Evolutionary conservation across 768 basidiomycete species (phyloP).

Genomic region (Lactarius quietus): DNA sequence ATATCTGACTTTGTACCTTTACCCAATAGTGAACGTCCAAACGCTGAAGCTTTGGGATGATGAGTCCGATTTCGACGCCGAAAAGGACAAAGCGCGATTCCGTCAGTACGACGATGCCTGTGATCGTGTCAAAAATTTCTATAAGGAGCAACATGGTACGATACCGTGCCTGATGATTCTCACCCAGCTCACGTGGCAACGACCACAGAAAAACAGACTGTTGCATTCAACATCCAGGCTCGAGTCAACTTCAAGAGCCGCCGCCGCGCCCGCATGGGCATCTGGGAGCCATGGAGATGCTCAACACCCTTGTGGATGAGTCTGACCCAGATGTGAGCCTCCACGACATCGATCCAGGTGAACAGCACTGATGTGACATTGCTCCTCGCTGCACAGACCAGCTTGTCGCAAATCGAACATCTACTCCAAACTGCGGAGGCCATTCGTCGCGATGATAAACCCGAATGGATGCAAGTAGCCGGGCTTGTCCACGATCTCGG

Average conservation of each 20-base stretch:
- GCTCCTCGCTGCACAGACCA: slow-evolving; percentile 45
- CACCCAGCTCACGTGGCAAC: slow-evolving; percentile 2
- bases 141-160: slow-evolving; percentile 74
- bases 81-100: slow-evolving; percentile 65
- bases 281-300: slow-evolving; percentile 88
- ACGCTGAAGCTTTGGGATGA: slow-evolving; percentile 58
- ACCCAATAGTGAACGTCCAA: slow-evolving; percentile 57
- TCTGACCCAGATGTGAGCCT: slow-evolving; percentile 78
- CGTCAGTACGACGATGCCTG: slow-evolving; percentile 73
- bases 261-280: slow-evolving; percentile 65
- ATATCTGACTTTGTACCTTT: slow-evolving; percentile 1
- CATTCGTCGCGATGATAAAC: slow-evolving; percentile 79
- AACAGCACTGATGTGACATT: slow-evolving; percentile 5
- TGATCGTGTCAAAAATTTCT: slow-evolving; percentile 73
- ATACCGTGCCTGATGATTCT: slow-evolving; percentile 16
- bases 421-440: slow-evolving; percentile 90
- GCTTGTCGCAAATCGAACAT: slow-evolving; percentile 84
- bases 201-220: slow-evolving; percentile 74
- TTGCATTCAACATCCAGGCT: slow-evolving; percentile 76
- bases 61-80: slow-evolving; percentile 52
- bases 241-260: slow-evolving; percentile 70
- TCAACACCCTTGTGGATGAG: slow-evolving; percentile 85
- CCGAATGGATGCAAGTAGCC: slow-evolving; percentile 90
- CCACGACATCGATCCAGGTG: background rate
- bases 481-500: slow-evolving; percentile 91